Evolutionary conservation across 2,329 filamentous ascomycete species (phyloP).

Genomic region (Nothopassalora personata): DNA sequence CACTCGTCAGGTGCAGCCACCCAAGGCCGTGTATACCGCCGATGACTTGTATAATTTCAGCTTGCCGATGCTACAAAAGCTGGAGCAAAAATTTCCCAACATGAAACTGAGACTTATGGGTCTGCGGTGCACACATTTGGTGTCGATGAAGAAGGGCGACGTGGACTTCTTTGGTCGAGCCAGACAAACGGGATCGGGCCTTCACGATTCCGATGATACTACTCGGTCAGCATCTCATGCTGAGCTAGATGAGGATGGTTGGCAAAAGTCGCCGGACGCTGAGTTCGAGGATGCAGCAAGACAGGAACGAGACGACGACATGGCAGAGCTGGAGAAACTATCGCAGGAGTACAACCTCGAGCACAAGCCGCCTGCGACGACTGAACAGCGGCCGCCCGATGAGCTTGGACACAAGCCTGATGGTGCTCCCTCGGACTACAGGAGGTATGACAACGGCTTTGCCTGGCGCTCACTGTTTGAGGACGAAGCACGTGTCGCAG

Average conservation of each 20-base stretch:
- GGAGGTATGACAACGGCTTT: constrained; percentile 31
- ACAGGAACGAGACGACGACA: constrained; percentile 55
- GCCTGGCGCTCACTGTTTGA: constrained; percentile 31
- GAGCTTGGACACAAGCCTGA: neutral
- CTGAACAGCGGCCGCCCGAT: constrained; percentile 5
- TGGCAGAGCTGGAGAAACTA: constrained; percentile 56
- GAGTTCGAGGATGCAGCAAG: constrained; percentile 59
- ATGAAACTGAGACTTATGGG: constrained; percentile 84
- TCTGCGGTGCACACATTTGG: constrained; percentile 76
- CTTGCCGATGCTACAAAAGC: constrained; percentile 74
- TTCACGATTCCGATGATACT: constrained; percentile 21
- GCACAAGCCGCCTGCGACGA: constrained; percentile 16
- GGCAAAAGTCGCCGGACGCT: constrained; percentile 65
- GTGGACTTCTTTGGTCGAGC: constrained; percentile 69
- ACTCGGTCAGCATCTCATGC: constrained; percentile 26
- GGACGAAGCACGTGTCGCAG: constrained; percentile 20
- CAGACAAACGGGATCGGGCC: constrained; percentile 14
- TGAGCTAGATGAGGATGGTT: constrained; percentile 47
- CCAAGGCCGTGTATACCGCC: constrained; percentile 64
- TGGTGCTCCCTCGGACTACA: constrained; percentile 21
- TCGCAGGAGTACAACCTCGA: constrained; percentile 52
- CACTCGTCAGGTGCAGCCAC: constrained; percentile 71
- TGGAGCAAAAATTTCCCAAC: constrained; percentile 75
- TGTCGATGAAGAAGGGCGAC: constrained; percentile 77
- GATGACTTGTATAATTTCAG: constrained; percentile 80